phyloP scores from a whole-genome alignment of 805 yeast genomes.

The Lachancea sp. region DNA sequence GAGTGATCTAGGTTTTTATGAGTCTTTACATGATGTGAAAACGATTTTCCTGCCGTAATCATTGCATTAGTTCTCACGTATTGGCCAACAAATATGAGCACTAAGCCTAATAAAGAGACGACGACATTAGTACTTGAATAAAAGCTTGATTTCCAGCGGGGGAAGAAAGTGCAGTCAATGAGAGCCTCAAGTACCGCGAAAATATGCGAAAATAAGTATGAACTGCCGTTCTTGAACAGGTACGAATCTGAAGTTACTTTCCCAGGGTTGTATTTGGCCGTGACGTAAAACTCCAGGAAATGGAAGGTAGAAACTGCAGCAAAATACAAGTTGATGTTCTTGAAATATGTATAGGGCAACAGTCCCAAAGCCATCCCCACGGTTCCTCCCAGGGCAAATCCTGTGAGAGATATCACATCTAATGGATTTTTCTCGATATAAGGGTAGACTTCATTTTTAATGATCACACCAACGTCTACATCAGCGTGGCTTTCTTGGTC shows the following conservation, averaged over 20 bases:
- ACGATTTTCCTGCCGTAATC: constrained; percentile 81
- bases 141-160: constrained; percentile 29
- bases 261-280: constrained; percentile 64
- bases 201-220: constrained; percentile 51
- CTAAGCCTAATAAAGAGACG: constrained; percentile 39
- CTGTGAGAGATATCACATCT: constrained; percentile 39
- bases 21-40: constrained; percentile 70
- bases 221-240: constrained; percentile 55
- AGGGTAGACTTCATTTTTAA: constrained; percentile 21
- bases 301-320: constrained; percentile 59
- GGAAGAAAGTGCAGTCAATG: constrained; percentile 39
- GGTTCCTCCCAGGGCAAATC: constrained; percentile 39
- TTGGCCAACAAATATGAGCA: constrained; percentile 58
- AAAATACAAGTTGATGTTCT: constrained; percentile 43
- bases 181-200: constrained; percentile 47
- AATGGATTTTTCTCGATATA: constrained; percentile 38
- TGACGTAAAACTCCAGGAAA: constrained; percentile 71
- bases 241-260: constrained; percentile 68
- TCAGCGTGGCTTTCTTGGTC: not conserved
- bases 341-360: constrained; percentile 26
- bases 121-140: constrained; percentile 3
- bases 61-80: constrained; percentile 64
- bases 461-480: constrained; percentile 10
- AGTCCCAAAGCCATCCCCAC: constrained; percentile 37
- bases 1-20: constrained; percentile 48